Percentiles rank a stretch among this genome's conserved stretches.
Conservation (phyloP, 2,329 filamentous ascomycete species). For the Epichloe elymi region DNA sequence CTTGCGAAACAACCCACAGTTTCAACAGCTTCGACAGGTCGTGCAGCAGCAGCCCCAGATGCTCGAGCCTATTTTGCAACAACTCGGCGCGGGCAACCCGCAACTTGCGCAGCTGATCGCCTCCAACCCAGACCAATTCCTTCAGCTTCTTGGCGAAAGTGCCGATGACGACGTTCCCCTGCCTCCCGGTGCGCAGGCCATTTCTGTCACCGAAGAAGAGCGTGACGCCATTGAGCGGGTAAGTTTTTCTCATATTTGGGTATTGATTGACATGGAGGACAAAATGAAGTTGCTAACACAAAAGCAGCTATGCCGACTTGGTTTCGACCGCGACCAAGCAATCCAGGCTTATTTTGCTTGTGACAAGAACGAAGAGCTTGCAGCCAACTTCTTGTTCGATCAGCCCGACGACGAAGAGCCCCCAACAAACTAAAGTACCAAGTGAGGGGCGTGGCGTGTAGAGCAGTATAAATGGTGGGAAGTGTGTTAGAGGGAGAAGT, state of each 20-base stretch:
- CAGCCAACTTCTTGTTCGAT: slow-evolving; percentile 96
- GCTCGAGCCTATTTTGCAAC: slow-evolving; percentile 95
- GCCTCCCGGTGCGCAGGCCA: slow-evolving; percentile 78
- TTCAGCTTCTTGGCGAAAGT: slow-evolving; percentile 80
- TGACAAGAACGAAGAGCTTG: slow-evolving; percentile 98
- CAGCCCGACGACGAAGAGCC: slow-evolving; percentile 77
- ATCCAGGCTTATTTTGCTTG: slow-evolving; percentile 99
- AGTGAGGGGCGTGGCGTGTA: neutral
- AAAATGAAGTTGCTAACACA: neutral
- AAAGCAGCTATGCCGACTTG: slow-evolving; percentile 69
- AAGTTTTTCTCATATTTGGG: slow-evolving; percentile 16
- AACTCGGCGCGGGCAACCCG: slow-evolving; percentile 89
- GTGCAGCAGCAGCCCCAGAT: slow-evolving; percentile 97
- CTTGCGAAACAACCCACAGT: slow-evolving; percentile 87
- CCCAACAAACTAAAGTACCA: slow-evolving; percentile 26
- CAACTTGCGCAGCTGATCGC: slow-evolving; percentile 87
- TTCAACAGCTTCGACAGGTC: slow-evolving; percentile 92
- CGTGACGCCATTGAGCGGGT: slow-evolving; percentile 93
- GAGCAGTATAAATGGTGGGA: neutral
- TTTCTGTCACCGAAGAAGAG: slow-evolving; percentile 90
- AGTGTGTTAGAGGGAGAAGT: neutral
- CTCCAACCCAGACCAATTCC: slow-evolving; percentile 83
- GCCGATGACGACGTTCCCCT: slow-evolving; percentile 71
- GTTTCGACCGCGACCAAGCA: slow-evolving; percentile 83
- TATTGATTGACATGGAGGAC: neutral